These are phyloP conservation scores for Moricandia moricandioides DNA, from an alignment of 345 rosid species.

Conservation along the genomic window DNA sequence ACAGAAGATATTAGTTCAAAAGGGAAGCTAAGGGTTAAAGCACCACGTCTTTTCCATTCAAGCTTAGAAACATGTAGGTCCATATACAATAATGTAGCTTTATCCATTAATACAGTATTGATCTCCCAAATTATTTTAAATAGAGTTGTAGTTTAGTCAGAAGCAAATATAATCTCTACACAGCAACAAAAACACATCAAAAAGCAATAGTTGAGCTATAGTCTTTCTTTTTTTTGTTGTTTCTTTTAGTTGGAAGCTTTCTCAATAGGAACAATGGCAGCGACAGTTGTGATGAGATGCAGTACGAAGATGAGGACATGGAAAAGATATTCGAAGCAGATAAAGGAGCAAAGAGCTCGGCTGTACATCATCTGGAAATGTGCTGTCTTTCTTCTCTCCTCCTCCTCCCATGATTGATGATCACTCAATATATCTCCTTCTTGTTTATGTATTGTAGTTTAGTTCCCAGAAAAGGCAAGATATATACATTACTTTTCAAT, in stretches of 20 bases:
- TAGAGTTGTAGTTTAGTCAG: constrained; percentile 6
- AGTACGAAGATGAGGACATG: constrained; percentile 41
- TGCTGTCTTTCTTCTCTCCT: constrained; percentile 63
- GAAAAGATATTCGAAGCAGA: constrained; percentile 64
- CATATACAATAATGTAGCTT: constrained; percentile 17
- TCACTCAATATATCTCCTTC: not conserved
- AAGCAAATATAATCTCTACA: not conserved
- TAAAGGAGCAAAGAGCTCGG: constrained; percentile 66
- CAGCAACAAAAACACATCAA: not conserved
- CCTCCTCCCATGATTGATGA: constrained; percentile 58
- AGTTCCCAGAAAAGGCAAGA: not conserved
- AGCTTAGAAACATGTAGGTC: constrained; percentile 27
- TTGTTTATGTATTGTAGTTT: not conserved
- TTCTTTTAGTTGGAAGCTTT: constrained; percentile 2
- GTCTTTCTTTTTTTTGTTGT: not conserved
- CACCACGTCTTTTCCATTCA: constrained; percentile 17
- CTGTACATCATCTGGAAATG: constrained; percentile 86
- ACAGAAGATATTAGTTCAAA: constrained; percentile 20
- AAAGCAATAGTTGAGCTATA: not conserved
- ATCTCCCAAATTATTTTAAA: constrained; percentile 11
- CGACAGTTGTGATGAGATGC: constrained; percentile 11
- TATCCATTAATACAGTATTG: not conserved
- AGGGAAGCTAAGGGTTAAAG: constrained; percentile 20
- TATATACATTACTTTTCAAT: too few species aligned
- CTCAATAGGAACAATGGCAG: constrained; percentile 14